phyloP scores from a whole-genome alignment of 2,329 filamentous ascomycete genomes.

The Cytospora schulzeri region DNA sequence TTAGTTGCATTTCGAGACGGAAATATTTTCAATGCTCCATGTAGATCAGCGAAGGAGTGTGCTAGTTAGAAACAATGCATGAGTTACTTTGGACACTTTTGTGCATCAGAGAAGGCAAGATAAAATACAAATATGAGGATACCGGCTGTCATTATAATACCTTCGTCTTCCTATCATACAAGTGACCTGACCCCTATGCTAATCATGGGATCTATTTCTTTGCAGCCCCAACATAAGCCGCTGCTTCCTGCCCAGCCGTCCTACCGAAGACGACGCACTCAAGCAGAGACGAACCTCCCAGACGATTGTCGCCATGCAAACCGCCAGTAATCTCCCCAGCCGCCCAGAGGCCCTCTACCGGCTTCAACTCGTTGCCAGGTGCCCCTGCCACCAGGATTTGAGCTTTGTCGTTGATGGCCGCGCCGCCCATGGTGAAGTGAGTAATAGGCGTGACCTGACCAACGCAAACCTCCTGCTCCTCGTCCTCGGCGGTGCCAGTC shows the following conservation, averaged over 20 bases:
- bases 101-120: too few species aligned
- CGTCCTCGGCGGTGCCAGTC: conserved; percentile 43
- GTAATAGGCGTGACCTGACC: conserved; percentile 64
- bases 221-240: conserved; percentile 26
- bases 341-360: conserved; percentile 60
- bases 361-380: conserved; percentile 38
- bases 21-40: too few species aligned
- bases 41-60: too few species aligned
- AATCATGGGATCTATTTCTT: neutral
- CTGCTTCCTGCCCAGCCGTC: conserved; percentile 55
- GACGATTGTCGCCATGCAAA: conserved; percentile 88
- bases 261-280: conserved; percentile 83
- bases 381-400: conserved; percentile 49
- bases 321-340: conserved; percentile 68
- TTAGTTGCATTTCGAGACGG: too few species aligned
- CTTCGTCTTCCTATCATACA: neutral
- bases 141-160: neutral
- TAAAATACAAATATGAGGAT: too few species aligned
- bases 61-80: too few species aligned
- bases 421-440: conserved; percentile 70
- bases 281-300: conserved; percentile 95
- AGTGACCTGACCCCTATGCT: neutral
- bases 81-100: too few species aligned
- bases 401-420: conserved; percentile 55
- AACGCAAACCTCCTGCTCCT: conserved; percentile 57